Evolutionary conservation across 1,139 yeast species (phyloP).

Genomic region (Blastobotrys apis): DNA sequence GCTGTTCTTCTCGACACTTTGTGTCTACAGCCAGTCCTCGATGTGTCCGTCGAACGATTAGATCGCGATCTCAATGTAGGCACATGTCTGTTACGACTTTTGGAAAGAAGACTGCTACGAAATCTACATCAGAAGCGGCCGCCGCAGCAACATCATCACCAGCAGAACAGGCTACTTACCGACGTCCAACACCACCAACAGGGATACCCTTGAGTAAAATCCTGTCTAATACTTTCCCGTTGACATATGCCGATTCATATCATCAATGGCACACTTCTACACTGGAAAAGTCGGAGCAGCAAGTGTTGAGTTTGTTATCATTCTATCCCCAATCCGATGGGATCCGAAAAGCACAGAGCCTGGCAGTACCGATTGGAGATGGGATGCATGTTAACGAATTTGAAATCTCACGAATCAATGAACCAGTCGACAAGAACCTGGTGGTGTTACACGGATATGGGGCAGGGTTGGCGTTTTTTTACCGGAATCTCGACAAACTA

Average conservation of each 20-base stretch:
- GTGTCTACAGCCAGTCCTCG: background rate
- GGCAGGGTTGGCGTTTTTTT: constrained; percentile 82
- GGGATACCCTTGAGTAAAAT: constrained; percentile 32
- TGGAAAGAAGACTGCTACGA: background rate
- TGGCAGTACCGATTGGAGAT: constrained; percentile 48
- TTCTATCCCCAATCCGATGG: constrained; percentile 54
- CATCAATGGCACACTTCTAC: constrained; percentile 41
- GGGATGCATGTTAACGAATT: constrained; percentile 58
- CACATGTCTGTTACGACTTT: background rate
- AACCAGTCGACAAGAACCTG: constrained; percentile 30
- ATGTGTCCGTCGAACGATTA: background rate
- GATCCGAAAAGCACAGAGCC: constrained; percentile 44
- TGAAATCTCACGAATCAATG: constrained; percentile 31
- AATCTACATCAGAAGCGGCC: background rate
- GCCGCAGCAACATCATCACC: constrained; percentile 6
- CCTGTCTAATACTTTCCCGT: constrained; percentile 33
- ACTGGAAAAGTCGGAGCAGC: constrained; percentile 41
- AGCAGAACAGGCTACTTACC: no score
- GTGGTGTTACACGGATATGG: constrained; percentile 91
- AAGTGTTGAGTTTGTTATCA: constrained; percentile 49
- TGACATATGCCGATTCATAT: constrained; percentile 41
- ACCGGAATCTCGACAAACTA: constrained; percentile 61
- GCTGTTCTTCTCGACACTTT: background rate
- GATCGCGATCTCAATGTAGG: background rate
- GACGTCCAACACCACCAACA: constrained; percentile 34